phyloP scores from a whole-genome alignment of 1,284 basidiomycete genomes.

The Leccinum cinnamomeum region DNA sequence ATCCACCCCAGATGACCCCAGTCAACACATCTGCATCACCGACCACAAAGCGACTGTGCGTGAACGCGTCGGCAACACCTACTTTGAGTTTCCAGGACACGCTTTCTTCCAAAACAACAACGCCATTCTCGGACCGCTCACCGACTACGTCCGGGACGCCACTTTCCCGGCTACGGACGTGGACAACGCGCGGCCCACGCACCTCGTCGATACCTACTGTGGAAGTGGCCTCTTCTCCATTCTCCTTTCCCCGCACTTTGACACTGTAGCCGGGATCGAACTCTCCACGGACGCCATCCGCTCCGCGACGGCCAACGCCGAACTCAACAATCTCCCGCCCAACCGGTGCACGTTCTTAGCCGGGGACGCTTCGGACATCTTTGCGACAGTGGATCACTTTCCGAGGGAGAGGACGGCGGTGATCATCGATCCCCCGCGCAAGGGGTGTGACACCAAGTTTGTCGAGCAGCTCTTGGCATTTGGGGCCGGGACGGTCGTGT shows the following conservation, averaged over 20 bases:
- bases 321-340: conserved; percentile 63
- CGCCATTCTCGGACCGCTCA: conserved; percentile 82
- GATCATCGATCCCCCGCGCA: conserved; percentile 86
- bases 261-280: conserved; percentile 87
- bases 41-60: conserved; percentile 82
- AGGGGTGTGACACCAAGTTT: conserved; percentile 86
- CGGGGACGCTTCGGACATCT: conserved; percentile 74
- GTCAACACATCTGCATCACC: conserved; percentile 77
- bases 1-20: conserved; percentile 30
- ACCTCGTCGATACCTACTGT: conserved; percentile 92
- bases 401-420: conserved; percentile 69
- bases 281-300: conserved; percentile 77
- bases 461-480: conserved; percentile 78
- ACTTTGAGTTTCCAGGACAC: conserved; percentile 88
- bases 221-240: conserved; percentile 93
- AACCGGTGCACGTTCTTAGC: conserved; percentile 50
- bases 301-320: conserved; percentile 79
- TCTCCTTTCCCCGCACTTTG: conserved; percentile 79
- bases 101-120: conserved; percentile 99
- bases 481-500: conserved; percentile 72
- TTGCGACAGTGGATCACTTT: conserved; percentile 64
- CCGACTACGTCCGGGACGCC: conserved; percentile 77
- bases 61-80: conserved; percentile 78
- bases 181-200: conserved; percentile 50
- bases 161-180: conserved; percentile 48